Conservation (phyloP, 306 rosid species). For the Rosa multiflora region DNA sequence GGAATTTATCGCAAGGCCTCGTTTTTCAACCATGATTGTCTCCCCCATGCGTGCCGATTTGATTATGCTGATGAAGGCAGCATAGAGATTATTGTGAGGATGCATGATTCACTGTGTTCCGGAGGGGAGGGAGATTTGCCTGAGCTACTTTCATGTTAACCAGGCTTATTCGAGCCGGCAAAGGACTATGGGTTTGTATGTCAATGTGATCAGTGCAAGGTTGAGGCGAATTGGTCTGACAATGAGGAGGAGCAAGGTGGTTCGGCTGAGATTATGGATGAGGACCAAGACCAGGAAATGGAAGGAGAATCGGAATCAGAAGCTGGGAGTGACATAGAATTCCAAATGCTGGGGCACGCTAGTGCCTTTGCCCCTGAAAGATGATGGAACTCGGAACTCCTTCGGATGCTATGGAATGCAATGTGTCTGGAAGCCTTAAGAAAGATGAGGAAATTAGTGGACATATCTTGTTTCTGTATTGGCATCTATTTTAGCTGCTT, state of each 20-base stretch:
- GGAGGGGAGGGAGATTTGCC: conserved; percentile 77
- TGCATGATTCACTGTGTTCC: conserved; percentile 69
- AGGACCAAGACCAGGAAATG: conserved; percentile 21
- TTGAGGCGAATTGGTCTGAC: conserved; percentile 76
- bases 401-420: conserved; percentile 62
- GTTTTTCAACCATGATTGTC: conserved; percentile 81
- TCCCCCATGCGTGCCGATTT: conserved; percentile 89
- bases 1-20: conserved; percentile 66
- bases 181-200: conserved; percentile 84
- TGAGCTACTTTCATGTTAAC: conserved; percentile 82
- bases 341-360: conserved; percentile 69
- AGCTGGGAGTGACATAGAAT: conserved; percentile 2
- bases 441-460: conserved; percentile 29
- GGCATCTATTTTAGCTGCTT: neutral
- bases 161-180: conserved; percentile 55
- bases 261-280: conserved; percentile 33
- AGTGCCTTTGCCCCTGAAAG: conserved; percentile 62
- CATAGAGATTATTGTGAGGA: conserved; percentile 62
- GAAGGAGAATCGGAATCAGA: conserved; percentile 10
- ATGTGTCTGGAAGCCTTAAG: conserved; percentile 63
- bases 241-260: conserved; percentile 35
- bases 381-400: conserved; percentile 23
- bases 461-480: conserved; percentile 7
- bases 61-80: conserved; percentile 62
- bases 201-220: conserved; percentile 70